phyloP scores from a whole-genome alignment of 768 basidiomycete species.

The Leccinellum rugosiceps region DNA sequence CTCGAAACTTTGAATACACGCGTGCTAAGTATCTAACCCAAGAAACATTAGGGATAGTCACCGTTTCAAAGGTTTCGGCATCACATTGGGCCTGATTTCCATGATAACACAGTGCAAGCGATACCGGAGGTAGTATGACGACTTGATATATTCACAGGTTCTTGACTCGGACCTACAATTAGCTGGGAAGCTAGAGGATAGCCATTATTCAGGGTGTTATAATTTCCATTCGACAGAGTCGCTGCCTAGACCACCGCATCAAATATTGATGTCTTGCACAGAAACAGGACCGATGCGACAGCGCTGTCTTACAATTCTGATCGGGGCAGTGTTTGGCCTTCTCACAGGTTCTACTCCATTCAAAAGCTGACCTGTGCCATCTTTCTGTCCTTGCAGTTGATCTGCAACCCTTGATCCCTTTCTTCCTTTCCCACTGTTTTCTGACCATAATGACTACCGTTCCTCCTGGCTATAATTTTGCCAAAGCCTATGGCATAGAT shows the following conservation, averaged over 20 bases:
- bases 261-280: not conserved
- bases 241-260: not conserved
- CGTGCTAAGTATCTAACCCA: not conserved
- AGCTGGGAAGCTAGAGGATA: not conserved
- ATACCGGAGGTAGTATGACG: not conserved
- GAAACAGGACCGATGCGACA: not conserved
- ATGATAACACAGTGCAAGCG: not conserved
- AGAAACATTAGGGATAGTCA: not conserved
- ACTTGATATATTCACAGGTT: not conserved
- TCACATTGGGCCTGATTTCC: not conserved
- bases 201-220: not conserved
- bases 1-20: not conserved
- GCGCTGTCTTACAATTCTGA: not conserved
- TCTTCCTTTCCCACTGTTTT: not conserved
- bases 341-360: not conserved
- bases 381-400: constrained; percentile 16
- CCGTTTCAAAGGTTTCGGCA: not conserved
- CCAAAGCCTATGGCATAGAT: constrained; percentile 26
- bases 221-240: not conserved
- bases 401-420: constrained; percentile 8
- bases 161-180: not conserved
- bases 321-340: constrained; percentile 10
- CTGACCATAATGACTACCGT: constrained; percentile 14
- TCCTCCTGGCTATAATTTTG: constrained; percentile 21
- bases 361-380: constrained; percentile 9